Conservation (phyloP, 2,329 filamentous ascomycete species). For the Arthroderma sp. region DNA sequence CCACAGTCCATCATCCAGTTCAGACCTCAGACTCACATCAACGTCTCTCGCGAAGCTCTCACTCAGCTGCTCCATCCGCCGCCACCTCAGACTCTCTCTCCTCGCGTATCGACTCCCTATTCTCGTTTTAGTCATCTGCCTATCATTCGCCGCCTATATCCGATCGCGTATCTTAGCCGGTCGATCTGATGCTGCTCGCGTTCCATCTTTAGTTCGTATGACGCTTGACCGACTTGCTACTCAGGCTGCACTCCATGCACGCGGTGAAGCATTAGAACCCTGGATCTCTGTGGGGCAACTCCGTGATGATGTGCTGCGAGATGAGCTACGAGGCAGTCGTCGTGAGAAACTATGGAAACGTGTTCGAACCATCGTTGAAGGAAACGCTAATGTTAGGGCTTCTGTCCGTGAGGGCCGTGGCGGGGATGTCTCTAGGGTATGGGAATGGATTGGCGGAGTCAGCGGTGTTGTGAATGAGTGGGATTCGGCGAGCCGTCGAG, state of each 20-base stretch:
- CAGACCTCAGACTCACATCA: constrained; percentile 59
- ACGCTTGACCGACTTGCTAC: constrained; percentile 71
- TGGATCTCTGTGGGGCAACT: constrained; percentile 83
- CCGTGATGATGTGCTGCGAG: constrained; percentile 76
- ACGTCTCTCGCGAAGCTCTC: constrained; percentile 85
- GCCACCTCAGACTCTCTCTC: constrained; percentile 38
- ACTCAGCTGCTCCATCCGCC: constrained; percentile 51
- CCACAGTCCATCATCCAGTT: constrained; percentile 55
- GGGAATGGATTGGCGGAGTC: constrained; percentile 57
- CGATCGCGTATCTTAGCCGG: constrained; percentile 52
- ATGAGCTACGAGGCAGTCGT: constrained; percentile 63
- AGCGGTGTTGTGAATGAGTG: constrained; percentile 34
- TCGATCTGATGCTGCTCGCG: constrained; percentile 54
- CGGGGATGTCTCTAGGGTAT: constrained; percentile 48
- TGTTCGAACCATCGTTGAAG: constrained; percentile 75
- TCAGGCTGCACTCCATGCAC: constrained; percentile 68
- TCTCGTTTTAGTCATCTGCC: constrained; percentile 35
- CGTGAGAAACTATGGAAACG: constrained; percentile 73
- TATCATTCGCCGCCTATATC: constrained; percentile 48
- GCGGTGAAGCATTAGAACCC: constrained; percentile 54
- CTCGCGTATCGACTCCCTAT: constrained; percentile 41
- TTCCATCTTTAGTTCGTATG: constrained; percentile 74
- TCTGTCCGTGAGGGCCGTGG: constrained; percentile 53
- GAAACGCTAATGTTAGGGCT: constrained; percentile 80
- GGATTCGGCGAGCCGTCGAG: constrained; percentile 18